Evolutionary conservation across 495 filamentous ascomycete species (phyloP), one percentile per base, ranked within the genome.

Genomic region (Physcia stellaris): DNA sequence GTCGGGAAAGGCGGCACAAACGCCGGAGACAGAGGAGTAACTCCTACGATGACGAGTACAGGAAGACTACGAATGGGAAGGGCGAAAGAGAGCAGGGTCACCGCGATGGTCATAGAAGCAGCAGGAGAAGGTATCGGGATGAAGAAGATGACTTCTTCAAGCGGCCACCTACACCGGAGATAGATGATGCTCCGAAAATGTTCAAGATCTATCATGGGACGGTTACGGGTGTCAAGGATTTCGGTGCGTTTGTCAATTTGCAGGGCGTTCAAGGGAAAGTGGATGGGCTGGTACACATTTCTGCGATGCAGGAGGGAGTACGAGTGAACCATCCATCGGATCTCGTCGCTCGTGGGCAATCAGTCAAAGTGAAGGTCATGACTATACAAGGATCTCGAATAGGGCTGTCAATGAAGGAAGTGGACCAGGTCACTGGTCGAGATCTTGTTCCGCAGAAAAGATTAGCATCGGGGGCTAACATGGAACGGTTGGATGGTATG

Each of bases 181-280:
- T 83, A 22, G 90, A 98, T 61, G 79, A 88, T 33, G 61, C 73
- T 5, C 86, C 88, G 0, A 63, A 83, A 18, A 58, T 94, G 11
- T 81, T 77, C 67, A 98, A 98, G 55, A 62, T 93, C 1, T 98
- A 98, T 52, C 75, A 84, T 50, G 90, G 90, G 12, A 74, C 75
- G 42, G 80, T 96, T 29, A 94, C 84, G 2, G 86, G 86, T 0
- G 67, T 96, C 22, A 95, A 94, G 54, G 83, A 94, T 47, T 98
- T 95, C 60, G 90, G 90, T 24, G 84, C 79, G 10, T 98, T 98
- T 57, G 86, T 98, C 35, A 95, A 88, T 48, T 59, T 98, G n/a
- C 65, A 75, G 49, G 83, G 84, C 18, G 78, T 98, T 3, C 75
- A 67, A 54, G 85, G 87, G 12, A 92, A 86, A 53, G 80, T 92